Percentiles rank a stretch among this genome's conserved stretches.
These are phyloP conservation scores for Hymenoscyphus scutula DNA, from an alignment of 2,329 filamentous ascomycete genomes.

Conservation along the genomic window DNA sequence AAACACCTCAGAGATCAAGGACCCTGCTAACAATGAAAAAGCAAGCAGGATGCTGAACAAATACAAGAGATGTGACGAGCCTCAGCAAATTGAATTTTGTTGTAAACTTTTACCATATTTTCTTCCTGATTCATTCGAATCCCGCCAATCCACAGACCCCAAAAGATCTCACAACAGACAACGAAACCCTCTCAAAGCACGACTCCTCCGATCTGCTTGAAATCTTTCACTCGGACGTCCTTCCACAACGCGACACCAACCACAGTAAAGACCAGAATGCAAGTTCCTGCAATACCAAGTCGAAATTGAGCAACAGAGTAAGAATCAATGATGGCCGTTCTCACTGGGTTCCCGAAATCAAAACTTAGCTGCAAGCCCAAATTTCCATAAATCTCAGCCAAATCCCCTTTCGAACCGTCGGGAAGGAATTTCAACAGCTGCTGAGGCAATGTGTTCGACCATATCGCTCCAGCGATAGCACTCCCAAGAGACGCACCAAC, in stretches of 20 bases:
- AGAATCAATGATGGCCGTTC: background rate
- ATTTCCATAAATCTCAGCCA: slow-evolving; percentile 7
- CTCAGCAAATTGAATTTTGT: too few relatives aligned
- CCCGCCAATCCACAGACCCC: too few relatives aligned
- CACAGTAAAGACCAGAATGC: background rate
- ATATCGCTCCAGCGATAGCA: slow-evolving; percentile 58
- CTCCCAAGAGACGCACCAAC: slow-evolving; percentile 48
- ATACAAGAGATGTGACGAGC: too few relatives aligned
- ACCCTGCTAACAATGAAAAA: too few relatives aligned
- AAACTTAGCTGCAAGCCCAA: slow-evolving; percentile 1
- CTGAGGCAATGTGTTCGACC: slow-evolving; percentile 29
- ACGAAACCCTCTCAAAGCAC: background rate
- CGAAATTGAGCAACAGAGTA: slow-evolving; percentile 5
- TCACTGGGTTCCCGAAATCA: background rate
- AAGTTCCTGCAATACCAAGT: background rate
- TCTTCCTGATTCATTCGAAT: too few relatives aligned
- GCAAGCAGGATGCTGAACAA: background rate
- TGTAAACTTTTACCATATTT: too few relatives aligned
- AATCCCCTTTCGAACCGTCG: background rate
- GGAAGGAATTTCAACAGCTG: slow-evolving; percentile 3
- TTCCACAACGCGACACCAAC: slow-evolving; percentile 2
- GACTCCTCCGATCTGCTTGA: background rate
- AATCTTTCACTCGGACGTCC: background rate
- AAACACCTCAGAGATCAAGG: background rate
- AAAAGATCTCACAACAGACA: background rate